Percentiles rank a stretch among this genome's conserved stretches.
Evolutionary conservation across 441 rosid species (phyloP).

Genomic region (Gossypium trilobum): DNA sequence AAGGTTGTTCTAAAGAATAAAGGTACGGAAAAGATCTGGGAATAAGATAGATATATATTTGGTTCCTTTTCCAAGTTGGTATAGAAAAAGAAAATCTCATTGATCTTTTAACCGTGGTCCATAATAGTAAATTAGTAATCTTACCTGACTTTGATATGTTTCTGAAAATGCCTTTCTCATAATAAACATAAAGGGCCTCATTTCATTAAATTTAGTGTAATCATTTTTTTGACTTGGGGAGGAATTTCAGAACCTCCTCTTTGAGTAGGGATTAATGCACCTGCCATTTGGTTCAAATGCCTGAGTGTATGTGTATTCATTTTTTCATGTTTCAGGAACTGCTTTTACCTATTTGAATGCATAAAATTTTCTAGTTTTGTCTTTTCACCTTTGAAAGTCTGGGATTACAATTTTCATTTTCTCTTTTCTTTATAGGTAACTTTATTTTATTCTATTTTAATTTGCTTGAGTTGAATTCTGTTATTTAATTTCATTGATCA

Average conservation of each 20-base stretch:
- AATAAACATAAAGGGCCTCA: not conserved
- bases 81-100: not conserved
- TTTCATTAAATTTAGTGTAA: not conserved
- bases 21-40: constrained; percentile 40
- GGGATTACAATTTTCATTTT: not conserved
- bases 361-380: not conserved
- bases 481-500: not conserved
- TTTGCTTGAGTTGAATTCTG: not conserved
- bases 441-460: not conserved
- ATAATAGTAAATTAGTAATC: not conserved
- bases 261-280: not conserved
- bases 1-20: constrained; percentile 93
- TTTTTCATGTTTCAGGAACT: not conserved
- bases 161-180: not conserved
- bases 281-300: not conserved
- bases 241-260: not conserved
- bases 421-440: not conserved
- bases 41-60: not conserved
- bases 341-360: not conserved
- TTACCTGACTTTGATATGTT: not conserved
- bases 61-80: not conserved
- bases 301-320: not conserved
- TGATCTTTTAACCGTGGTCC: not conserved
- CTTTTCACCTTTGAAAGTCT: not conserved
- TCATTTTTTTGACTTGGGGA: not conserved